Conservation (phyloP, 140 eudicot genomes). For the Cichorium intybus region DNA sequence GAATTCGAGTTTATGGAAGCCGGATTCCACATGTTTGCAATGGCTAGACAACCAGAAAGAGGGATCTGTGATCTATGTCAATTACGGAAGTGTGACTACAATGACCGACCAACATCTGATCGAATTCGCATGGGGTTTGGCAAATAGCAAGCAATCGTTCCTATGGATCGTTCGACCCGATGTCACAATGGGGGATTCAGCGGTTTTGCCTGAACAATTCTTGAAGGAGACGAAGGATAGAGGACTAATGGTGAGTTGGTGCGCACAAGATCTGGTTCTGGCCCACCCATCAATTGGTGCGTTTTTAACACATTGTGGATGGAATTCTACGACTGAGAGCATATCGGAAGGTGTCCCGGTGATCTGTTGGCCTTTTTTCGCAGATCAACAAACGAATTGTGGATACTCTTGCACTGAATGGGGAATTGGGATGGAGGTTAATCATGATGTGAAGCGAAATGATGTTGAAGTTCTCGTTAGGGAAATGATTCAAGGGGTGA, state of each 20-base stretch:
- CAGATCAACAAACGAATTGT: slow-evolving; percentile 66
- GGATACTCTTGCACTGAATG: slow-evolving; percentile 47
- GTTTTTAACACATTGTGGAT: slow-evolving; percentile 66
- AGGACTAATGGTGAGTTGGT: slow-evolving; percentile 52
- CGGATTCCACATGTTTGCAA: slow-evolving; percentile 37
- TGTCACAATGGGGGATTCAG: slow-evolving; percentile 46
- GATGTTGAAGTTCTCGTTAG: slow-evolving; percentile 46
- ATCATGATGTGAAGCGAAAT: slow-evolving; percentile 56
- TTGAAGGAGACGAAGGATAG: slow-evolving; percentile 47
- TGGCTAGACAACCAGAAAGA: slow-evolving; percentile 53
- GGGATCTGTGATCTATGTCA: slow-evolving; percentile 57
- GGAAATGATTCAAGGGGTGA: slow-evolving; percentile 58
- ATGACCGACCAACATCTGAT: slow-evolving; percentile 53
- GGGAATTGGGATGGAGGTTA: slow-evolving; percentile 69
- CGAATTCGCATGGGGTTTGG: slow-evolving; percentile 79
- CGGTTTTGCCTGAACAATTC: slow-evolving; percentile 34
- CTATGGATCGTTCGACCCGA: slow-evolving; percentile 61
- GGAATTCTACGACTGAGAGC: slow-evolving; percentile 64
- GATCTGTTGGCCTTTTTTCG: slow-evolving; percentile 69
- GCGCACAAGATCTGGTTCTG: slow-evolving; percentile 51
- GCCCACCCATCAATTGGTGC: slow-evolving; percentile 49
- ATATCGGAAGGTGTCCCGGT: slow-evolving; percentile 54
- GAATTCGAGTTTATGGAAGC: slow-evolving; percentile 59
- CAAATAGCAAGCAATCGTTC: slow-evolving; percentile 50
- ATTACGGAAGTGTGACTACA: slow-evolving; percentile 63